Evolutionary conservation across 352 stramenopile species (phyloP), one percentile per base, ranked within the genome.

Genomic region (Globisporangium viniferum): DNA sequence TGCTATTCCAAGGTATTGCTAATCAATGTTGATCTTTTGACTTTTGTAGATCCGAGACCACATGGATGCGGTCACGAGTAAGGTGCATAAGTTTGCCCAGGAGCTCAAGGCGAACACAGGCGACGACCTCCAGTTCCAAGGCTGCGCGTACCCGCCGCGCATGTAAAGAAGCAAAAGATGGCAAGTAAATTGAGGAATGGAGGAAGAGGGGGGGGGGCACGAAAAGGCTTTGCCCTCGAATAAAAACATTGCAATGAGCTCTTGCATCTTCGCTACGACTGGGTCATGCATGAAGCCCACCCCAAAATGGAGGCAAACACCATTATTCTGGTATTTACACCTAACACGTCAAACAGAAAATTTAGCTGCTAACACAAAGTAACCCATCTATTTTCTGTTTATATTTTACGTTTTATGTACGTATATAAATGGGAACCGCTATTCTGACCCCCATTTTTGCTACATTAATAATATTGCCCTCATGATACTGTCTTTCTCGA

Each of bases 81-180:
- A 75, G 35, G 90, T 74, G 44, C 66, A 78, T 35, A 76, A 82
- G 14, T 68, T 74, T 7, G 76, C 70, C 0, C 64, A 75, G 7
- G 70, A 80, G 9, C 73, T 92, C 2, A 86, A 81, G 70, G 48
- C 49, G 7, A 67, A 73, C n/a, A 89, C 82, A 1, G 84, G 81
- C 2, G 82, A 92, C 51, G 81, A 88, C 29, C 75, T 92, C 33
- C 74, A 76, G n/a, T 92, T 90, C 61, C 79, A 89, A 61, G 84
- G 84, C 15, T 62, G 67, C 18, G 49, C 72, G 46, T 92, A 92
- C 65, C 79, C 75, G 41, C 70, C 66, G 15, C 61, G 49, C 22
- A 53, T 59, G 33, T 58, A 59, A 6, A 65, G 36, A 41, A 41
- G 36, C 36, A 15, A 41, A 41, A 41, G 8, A 14, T 41, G 36